A percentile compares a stretch with the other conserved stretches of the same genome.
Evolutionary conservation across 495 filamentous ascomycete species (phyloP).

Genomic region (Aspergillus steynii): DNA sequence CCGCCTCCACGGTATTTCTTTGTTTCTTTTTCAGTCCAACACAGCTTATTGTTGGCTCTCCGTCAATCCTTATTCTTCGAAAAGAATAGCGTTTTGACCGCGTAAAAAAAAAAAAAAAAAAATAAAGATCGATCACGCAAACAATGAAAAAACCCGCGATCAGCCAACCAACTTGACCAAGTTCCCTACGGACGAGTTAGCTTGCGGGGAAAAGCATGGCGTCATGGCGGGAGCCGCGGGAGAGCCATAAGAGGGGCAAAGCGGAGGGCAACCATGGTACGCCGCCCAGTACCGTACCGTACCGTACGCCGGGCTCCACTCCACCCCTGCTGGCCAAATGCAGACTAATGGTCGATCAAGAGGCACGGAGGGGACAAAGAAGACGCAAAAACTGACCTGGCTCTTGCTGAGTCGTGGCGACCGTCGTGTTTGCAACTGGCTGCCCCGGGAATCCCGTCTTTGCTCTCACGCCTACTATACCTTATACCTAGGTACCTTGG

Average conservation of each 20-base stretch:
- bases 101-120: too few species aligned
- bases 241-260: slow-evolving; percentile 4
- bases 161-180: neutral
- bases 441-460: neutral
- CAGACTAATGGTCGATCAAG: neutral
- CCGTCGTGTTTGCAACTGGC: neutral
- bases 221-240: slow-evolving; percentile 16
- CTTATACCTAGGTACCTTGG: too few species aligned
- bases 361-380: neutral
- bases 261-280: slow-evolving; percentile 8
- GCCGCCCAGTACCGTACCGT: slow-evolving; percentile 1
- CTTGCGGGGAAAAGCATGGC: slow-evolving; percentile 20
- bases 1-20: neutral
- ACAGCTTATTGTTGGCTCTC: too few species aligned
- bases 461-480: too few species aligned
- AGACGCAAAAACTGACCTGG: neutral
- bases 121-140: too few species aligned
- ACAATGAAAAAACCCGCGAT: too few species aligned
- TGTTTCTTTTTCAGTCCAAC: neutral
- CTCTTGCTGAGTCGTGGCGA: neutral
- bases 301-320: neutral
- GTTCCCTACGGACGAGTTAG: neutral
- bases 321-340: neutral
- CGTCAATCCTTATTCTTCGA: too few species aligned
- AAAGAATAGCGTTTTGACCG: too few species aligned